Conservation (phyloP, 352 stramenopile genomes). For the Phytophthora sansomeana region DNA sequence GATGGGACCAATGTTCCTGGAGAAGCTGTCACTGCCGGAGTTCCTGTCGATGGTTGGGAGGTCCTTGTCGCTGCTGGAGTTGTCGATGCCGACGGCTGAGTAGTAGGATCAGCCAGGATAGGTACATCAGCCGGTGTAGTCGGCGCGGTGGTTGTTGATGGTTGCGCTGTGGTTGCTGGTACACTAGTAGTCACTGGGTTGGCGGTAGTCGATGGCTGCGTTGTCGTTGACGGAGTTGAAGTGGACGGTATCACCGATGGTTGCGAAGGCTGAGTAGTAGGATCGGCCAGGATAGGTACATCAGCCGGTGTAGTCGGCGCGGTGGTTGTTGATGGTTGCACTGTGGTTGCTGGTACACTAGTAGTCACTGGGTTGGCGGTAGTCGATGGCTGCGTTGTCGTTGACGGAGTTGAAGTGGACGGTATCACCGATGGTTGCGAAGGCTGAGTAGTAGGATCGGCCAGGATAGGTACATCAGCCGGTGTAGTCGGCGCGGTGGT, state of each 20-base stretch:
- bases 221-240: not conserved
- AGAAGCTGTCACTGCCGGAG: slow-evolving; percentile 1
- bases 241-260: not conserved
- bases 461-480: slow-evolving; percentile 19
- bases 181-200: not conserved
- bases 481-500: not conserved
- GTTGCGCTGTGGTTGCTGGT: slow-evolving; percentile 1
- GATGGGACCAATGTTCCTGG: not conserved
- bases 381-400: not conserved
- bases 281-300: slow-evolving; percentile 22
- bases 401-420: not conserved
- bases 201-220: not conserved
- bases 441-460: slow-evolving; percentile 11
- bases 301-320: slow-evolving; percentile 1
- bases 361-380: not conserved
- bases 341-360: slow-evolving; percentile 2
- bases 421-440: no score
- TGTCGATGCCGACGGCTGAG: slow-evolving; percentile 6
- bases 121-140: slow-evolving; percentile 11
- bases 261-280: slow-evolving; percentile 1
- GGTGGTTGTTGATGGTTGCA: not conserved
- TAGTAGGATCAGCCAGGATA: slow-evolving; percentile 19
- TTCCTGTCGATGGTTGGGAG: not conserved
- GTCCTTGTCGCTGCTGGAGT: slow-evolving; percentile 7
- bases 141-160: not conserved